Conservation (phyloP, 208 protist genomes). For the Giardia duodenalis region DNA sequence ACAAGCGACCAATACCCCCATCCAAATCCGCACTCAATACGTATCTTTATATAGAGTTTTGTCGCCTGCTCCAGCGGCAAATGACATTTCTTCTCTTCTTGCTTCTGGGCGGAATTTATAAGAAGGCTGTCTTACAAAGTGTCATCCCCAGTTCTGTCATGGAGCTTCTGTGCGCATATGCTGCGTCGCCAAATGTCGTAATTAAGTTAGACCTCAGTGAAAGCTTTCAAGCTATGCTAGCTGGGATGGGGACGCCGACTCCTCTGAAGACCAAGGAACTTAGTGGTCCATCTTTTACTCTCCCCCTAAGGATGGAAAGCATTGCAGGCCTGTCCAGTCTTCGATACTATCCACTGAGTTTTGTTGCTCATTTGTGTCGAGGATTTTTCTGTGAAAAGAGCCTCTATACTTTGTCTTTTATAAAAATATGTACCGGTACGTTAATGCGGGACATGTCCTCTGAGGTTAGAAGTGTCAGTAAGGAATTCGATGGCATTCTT, state of each 20-base stretch:
- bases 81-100: not conserved
- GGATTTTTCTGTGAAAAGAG: not conserved
- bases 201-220: not conserved
- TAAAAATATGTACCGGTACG: not conserved
- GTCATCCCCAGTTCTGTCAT: not conserved
- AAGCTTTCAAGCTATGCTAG: not conserved
- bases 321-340: not conserved
- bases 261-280: not conserved
- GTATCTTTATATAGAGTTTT: not conserved
- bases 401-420: not conserved
- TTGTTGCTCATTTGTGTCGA: not conserved
- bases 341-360: not conserved
- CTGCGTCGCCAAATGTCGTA: not conserved
- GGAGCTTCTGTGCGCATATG: not conserved
- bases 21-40: not conserved
- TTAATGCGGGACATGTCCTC: not conserved
- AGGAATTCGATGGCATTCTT: not conserved
- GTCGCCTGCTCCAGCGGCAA: not conserved
- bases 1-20: not conserved
- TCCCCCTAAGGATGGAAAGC: not conserved
- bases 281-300: not conserved
- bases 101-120: not conserved
- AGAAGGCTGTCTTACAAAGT: not conserved
- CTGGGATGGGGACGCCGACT: not conserved
- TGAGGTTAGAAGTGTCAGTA: not conserved